These are phyloP conservation scores for Termitomyces sp. DNA, from an alignment of 768 basidiomycete species.

Conservation along the genomic window DNA sequence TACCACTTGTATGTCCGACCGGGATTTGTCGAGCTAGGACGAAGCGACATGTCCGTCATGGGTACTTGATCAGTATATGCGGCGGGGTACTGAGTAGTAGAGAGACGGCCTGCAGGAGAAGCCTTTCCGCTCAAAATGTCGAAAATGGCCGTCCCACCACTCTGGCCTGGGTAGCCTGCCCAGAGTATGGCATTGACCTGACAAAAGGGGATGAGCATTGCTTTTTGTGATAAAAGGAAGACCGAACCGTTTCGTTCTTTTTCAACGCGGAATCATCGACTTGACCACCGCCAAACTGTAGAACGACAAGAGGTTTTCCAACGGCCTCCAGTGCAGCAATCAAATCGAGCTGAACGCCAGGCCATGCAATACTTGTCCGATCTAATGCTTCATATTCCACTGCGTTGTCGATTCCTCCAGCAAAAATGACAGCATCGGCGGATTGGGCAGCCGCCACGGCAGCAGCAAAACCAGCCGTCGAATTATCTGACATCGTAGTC, in stretches of 20 bases:
- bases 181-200: conserved; percentile 51
- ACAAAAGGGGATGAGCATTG: not conserved
- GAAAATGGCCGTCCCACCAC: conserved; percentile 49
- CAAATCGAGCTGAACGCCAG: conserved; percentile 49
- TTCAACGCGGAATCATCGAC: conserved; percentile 45
- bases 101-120: conserved; percentile 53
- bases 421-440: conserved; percentile 47
- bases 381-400: conserved; percentile 48
- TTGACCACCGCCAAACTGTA: conserved; percentile 57
- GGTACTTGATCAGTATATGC: conserved; percentile 41
- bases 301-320: conserved; percentile 46
- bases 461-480: conserved; percentile 40
- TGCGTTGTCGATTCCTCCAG: conserved; percentile 50
- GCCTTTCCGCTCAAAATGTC: conserved; percentile 48
- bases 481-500: conserved; percentile 32
- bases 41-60: conserved; percentile 57
- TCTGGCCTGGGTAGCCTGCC: conserved; percentile 56
- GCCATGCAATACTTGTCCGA: conserved; percentile 46
- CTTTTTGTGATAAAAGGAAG: not conserved
- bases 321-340: conserved; percentile 36
- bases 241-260: conserved; percentile 32
- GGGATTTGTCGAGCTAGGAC: conserved; percentile 41
- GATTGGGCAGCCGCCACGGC: conserved; percentile 43
- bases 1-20: conserved; percentile 60
- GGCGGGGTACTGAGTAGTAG: conserved; percentile 49